phyloP scores from a whole-genome alignment of 2,329 filamentous ascomycete species.

The Plectosphaerella plurivora region DNA sequence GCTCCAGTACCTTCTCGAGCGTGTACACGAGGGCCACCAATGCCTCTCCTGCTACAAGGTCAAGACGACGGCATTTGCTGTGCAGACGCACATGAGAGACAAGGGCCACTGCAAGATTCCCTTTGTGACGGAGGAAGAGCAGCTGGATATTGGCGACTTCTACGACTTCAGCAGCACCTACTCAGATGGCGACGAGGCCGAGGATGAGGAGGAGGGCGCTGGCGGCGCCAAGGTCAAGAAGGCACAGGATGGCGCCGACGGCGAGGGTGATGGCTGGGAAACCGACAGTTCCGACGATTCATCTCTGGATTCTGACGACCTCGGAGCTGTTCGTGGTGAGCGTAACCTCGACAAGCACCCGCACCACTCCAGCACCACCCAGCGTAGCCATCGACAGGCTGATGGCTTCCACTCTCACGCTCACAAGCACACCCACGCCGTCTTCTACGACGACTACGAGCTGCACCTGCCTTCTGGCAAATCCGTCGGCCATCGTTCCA shows the following conservation, averaged over 20 bases:
- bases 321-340: conserved; percentile 74
- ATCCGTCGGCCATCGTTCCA: conserved; percentile 82
- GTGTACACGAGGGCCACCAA: conserved; percentile 74
- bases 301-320: conserved; percentile 79
- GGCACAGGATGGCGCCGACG: conserved; percentile 41
- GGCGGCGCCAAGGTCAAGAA: conserved; percentile 65
- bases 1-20: conserved; percentile 71
- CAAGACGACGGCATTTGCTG: conserved; percentile 71
- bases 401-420: conserved; percentile 82
- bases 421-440: conserved; percentile 68
- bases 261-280: conserved; percentile 82
- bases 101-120: conserved; percentile 96
- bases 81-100: conserved; percentile 96
- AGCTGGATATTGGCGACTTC: conserved; percentile 90
- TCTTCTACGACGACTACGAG: conserved; percentile 90
- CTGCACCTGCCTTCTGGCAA: conserved; percentile 88
- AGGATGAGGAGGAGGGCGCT: conserved; percentile 47
- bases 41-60: conserved; percentile 86
- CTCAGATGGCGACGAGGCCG: conserved; percentile 69
- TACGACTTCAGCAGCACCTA: conserved; percentile 98
- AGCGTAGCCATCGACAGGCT: conserved; percentile 66
- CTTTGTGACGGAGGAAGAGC: conserved; percentile 81
- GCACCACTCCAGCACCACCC: conserved; percentile 70
- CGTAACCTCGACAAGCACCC: conserved; percentile 65
- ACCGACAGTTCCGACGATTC: conserved; percentile 82